Evolutionary conservation across 2,329 filamentous ascomycete species (phyloP), one percentile per base, ranked within the genome.

Genomic region (Colletotrichum sp.): DNA sequence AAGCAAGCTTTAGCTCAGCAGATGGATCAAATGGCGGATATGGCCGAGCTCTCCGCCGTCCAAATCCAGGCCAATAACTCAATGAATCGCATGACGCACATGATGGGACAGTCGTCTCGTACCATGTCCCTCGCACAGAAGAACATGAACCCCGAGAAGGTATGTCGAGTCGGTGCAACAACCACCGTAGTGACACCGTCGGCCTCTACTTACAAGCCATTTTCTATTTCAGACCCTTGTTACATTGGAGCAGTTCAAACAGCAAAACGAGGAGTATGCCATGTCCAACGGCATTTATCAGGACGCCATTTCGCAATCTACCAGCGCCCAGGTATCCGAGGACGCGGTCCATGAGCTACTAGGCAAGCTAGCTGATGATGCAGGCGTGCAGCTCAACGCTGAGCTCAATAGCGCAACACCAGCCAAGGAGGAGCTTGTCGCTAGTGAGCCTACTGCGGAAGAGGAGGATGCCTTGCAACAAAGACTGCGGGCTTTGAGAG

Each of bases 261-360:
- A 88, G 78, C 91, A 92, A 81, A 92, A 92, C 84, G 91, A 92
- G 82, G 91, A 92, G 80, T 92, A 92, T 84, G 89, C 90, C 83
- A 90, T 92, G 86, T 89, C 87, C 82, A 92, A 91, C 84, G 90
- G 93, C 79, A 95, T 96, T 85, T 97, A 97, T 85, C 95, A 96
- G 85, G 95, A 96, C 82, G 95, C 95, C 76, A 96, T 96, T 77
- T 92, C 91, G 26, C 93, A 94, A 77, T 94, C 94, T 49, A 98
- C 95, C 2, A 84, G 95, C 85, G 81, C 93, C 87, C 83, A 95
- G 88, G 84, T 96, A 87, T 86, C 95, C 87, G 85, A 98, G 83
- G 95, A 98, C 80, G 95, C 96, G 79, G 95, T 98, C 3, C 95
- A 98, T 84, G 93, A 95, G 79, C 87, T 98, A 77, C 94, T 98